A percentile compares a stretch with the other conserved stretches of the same genome.
These are phyloP conservation scores for Aspergillus conjunctus DNA, from an alignment of 495 filamentous ascomycete species.

Conservation along the genomic window DNA sequence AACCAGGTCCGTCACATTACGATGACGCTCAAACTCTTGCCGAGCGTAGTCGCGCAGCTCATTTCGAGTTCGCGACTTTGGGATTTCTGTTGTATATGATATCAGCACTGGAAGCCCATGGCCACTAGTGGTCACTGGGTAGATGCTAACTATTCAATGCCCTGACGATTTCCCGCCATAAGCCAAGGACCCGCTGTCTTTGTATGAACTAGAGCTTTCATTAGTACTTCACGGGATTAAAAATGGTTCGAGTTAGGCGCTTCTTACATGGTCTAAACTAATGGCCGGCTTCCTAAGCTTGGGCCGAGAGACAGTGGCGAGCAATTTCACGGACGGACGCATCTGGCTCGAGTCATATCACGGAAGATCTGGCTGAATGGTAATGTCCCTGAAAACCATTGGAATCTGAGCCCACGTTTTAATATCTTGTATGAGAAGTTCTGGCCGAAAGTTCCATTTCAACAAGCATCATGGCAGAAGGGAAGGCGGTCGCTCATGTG, in stretches of 20 bases:
- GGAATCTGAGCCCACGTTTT: no score
- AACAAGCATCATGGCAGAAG: slow-evolving; percentile 12
- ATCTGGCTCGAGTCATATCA: slow-evolving; percentile 28
- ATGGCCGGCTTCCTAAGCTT: slow-evolving; percentile 43
- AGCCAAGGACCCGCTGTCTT: slow-evolving; percentile 39
- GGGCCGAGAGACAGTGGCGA: slow-evolving; percentile 39
- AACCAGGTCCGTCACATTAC: slow-evolving; percentile 69
- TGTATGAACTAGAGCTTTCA: slow-evolving; percentile 41
- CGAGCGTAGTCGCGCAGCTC: slow-evolving; percentile 75
- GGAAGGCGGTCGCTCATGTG: slow-evolving; percentile 22
- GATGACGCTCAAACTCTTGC: slow-evolving; percentile 74
- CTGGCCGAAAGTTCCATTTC: no score
- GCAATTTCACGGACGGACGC: slow-evolving; percentile 31
- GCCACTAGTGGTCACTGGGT: background rate
- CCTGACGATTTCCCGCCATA: slow-evolving; percentile 46
- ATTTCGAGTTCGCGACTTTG: slow-evolving; percentile 51
- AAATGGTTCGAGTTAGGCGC: background rate
- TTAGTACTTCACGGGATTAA: slow-evolving; percentile 19
- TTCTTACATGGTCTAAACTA: slow-evolving; percentile 46
- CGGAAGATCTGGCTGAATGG: background rate
- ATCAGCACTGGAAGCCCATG: background rate
- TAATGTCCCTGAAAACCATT: background rate
- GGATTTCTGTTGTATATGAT: slow-evolving; percentile 35
- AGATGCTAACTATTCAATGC: slow-evolving; percentile 40
- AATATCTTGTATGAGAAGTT: no score